These are phyloP conservation scores for Cryoendolithus antarcticus DNA, from an alignment of 2,329 filamentous ascomycete species.

Conservation along the genomic window DNA sequence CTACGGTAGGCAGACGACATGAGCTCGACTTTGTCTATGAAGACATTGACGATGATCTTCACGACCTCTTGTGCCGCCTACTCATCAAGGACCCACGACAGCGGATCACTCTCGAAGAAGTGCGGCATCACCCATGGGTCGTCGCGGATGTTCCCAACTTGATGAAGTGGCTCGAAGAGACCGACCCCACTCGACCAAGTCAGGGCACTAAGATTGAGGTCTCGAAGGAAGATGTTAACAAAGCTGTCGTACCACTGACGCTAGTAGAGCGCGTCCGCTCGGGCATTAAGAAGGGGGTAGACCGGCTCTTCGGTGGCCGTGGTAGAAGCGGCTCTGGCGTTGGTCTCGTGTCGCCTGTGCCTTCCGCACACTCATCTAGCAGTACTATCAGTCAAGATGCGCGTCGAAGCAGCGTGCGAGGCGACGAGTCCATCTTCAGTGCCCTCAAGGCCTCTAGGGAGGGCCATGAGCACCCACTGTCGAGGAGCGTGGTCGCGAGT, in stretches of 20 bases:
- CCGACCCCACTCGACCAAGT: constrained; percentile 66
- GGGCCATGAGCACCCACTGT: constrained; percentile 54
- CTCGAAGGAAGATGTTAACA: constrained; percentile 77
- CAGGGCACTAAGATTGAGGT: constrained; percentile 82
- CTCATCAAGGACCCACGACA: constrained; percentile 80
- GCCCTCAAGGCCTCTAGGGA: constrained; percentile 38
- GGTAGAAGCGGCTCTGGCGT: constrained; percentile 35
- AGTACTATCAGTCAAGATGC: constrained; percentile 44
- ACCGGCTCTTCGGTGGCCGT: constrained; percentile 35
- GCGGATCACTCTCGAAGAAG: constrained; percentile 78
- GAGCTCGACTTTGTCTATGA: constrained; percentile 76
- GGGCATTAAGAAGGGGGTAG: constrained; percentile 50
- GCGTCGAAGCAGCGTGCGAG: constrained; percentile 44
- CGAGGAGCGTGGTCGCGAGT: constrained; percentile 61
- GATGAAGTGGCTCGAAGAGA: constrained; percentile 80
- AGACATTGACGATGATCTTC: constrained; percentile 65
- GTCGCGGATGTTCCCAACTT: constrained; percentile 64
- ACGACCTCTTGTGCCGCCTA: constrained; percentile 66
- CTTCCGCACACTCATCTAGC: constrained; percentile 39
- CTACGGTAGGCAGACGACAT: constrained; percentile 55
- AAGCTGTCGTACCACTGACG: constrained; percentile 79
- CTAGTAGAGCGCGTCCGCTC: constrained; percentile 76
- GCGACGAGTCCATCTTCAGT: constrained; percentile 44
- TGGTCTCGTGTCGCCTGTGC: constrained; percentile 39
- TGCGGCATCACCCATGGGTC: constrained; percentile 91